Percentiles rank a stretch among this genome's conserved stretches.
Evolutionary conservation across 1,284 basidiomycete genomes (phyloP).

Genomic region (Leccinum ambiguum): DNA sequence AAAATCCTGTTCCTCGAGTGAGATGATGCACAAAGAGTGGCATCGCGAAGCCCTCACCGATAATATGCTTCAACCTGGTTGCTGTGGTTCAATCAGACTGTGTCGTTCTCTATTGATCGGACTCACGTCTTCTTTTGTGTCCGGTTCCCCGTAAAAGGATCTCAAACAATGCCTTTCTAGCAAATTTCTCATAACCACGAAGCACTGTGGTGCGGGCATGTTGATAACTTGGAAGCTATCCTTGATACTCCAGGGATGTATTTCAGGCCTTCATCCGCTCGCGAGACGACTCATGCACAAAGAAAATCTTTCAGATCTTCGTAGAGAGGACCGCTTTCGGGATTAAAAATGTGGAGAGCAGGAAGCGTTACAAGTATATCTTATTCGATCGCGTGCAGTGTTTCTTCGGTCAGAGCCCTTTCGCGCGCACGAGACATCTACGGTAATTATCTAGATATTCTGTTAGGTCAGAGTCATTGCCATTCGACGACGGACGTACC

Average conservation of each 20-base stretch:
- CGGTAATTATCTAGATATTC: slow-evolving; percentile 62
- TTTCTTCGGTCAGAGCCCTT: slow-evolving; percentile 62
- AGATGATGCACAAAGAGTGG: slow-evolving; percentile 11
- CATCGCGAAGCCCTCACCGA: slow-evolving; percentile 36
- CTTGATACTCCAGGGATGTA: slow-evolving; percentile 72
- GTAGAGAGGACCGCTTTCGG: slow-evolving; percentile 78
- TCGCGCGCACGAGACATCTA: slow-evolving; percentile 71
- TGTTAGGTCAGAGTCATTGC: slow-evolving; percentile 3
- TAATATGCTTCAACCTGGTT: slow-evolving; percentile 79
- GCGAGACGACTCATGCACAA: slow-evolving; percentile 88
- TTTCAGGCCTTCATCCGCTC: slow-evolving; percentile 84
- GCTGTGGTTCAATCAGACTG: slow-evolving; percentile 30
- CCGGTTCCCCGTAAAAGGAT: slow-evolving; percentile 78
- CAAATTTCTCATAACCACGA: slow-evolving; percentile 87
- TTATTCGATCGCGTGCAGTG: slow-evolving; percentile 69
- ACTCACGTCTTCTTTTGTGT: slow-evolving; percentile 78
- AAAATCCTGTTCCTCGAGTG: slow-evolving; percentile 66
- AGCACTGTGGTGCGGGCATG: slow-evolving; percentile 78
- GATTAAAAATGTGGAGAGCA: slow-evolving; percentile 84
- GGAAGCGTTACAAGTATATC: slow-evolving; percentile 86
- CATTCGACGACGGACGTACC: slow-evolving; percentile 43
- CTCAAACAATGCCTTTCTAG: slow-evolving; percentile 84
- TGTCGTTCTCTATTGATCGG: slow-evolving; percentile 14
- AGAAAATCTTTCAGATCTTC: slow-evolving; percentile 86
- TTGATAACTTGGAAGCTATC: slow-evolving; percentile 86